Base-by-base conservation (phyloP, 352 stramenopile genomes). In the Plasmopara viticola region DNA sequence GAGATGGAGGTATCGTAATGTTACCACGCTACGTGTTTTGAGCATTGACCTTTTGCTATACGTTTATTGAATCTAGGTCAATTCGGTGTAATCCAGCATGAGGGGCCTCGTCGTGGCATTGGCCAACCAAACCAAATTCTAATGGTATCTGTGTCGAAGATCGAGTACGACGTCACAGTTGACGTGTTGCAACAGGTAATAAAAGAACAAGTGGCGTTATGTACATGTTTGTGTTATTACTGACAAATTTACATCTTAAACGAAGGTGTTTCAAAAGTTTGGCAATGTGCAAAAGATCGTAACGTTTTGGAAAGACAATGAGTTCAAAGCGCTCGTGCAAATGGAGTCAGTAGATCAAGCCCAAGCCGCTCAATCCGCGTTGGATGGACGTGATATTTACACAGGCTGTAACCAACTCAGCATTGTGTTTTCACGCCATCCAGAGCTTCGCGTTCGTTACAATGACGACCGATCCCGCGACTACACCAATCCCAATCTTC, bases 341-440 rank as follows among this genome's bases (percentile, higher is more conserved):
- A 86, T 92, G 74, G 74, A 87, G 45, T 78, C 82, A 12, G 52
- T 85, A 9, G 73, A 85, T 34, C 78, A 90, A 62, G 82, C 82
- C 6, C 67, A 83, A 37, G 77, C 82, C 0, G 82, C 82, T 5
- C 78, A 87, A 58, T 58, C 69, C 0, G 75, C 82, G 9, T 74
- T 92, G 4, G 73, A 92, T 52, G 82, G 82, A 9, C 78, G 82
- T 14, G 82, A 92, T 44, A 92, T 92, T 43, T 92, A 92, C 75
- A 90, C 82, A 20, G 82, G 82, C 41, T 92, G 82, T 64, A 92
- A 92, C 57, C 75, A 73, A 60, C 74, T 92, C 34, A 81, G 71
- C 51, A 87, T 92, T 41, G 73, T 84, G 13, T 90, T 90, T 55
- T 90, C 78, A 10, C 75, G 72, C 20, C 79, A 90, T 44, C 52